A percentile compares a stretch with the other conserved stretches of the same genome.
Conservation (phyloP, 345 rosid genomes). For the Cardamine chenopodiifolia region DNA sequence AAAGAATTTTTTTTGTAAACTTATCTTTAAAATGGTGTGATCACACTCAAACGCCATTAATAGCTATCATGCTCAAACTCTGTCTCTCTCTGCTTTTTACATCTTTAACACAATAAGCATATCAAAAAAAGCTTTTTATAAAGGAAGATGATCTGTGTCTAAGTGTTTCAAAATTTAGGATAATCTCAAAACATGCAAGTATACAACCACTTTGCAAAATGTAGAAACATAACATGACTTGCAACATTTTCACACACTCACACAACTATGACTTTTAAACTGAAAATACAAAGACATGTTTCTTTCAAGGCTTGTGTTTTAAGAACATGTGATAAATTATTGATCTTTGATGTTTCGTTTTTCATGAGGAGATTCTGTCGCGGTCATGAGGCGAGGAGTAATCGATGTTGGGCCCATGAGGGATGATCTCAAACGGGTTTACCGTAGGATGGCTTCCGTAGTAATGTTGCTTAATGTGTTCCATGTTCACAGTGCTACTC, state of each 20-base stretch:
- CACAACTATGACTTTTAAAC: background rate
- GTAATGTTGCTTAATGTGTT: conserved; percentile 72
- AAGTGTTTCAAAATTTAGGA: background rate
- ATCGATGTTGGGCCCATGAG: conserved; percentile 62
- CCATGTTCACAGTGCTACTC: conserved; percentile 69
- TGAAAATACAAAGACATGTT: conserved; percentile 19
- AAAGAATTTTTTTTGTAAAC: conserved; percentile 18
- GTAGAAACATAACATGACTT: conserved; percentile 2
- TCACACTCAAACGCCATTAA: conserved; percentile 30
- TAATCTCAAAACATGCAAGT: background rate
- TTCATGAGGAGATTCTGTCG: conserved; percentile 43
- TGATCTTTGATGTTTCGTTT: background rate
- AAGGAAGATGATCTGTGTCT: background rate
- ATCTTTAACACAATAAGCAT: conserved; percentile 11
- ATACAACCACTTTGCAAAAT: background rate
- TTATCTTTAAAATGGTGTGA: conserved; percentile 28
- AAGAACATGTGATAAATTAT: background rate
- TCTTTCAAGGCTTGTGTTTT: background rate
- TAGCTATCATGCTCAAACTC: conserved; percentile 3
- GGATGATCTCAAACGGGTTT: conserved; percentile 69
- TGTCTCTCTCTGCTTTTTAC: background rate
- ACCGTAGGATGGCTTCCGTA: conserved; percentile 75
- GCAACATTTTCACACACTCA: background rate
- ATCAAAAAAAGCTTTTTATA: background rate
- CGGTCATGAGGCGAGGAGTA: conserved; percentile 62